These are phyloP conservation scores for Oryza officinalis DNA, from an alignment of 176 grass and related monocot genomes.

Conservation along the genomic window DNA sequence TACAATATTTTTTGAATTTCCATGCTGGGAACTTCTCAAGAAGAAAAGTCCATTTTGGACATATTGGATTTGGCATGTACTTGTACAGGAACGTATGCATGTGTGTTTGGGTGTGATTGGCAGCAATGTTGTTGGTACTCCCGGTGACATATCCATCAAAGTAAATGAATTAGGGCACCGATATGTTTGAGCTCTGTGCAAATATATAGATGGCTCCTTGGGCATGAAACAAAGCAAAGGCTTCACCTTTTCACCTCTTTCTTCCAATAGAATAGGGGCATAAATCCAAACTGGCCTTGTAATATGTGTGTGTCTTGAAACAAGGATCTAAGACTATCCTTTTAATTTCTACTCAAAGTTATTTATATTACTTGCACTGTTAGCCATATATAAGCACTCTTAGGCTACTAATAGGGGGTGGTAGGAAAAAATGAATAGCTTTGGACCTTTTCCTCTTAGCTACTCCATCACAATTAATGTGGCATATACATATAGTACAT, in stretches of 20 bases:
- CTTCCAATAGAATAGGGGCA: slow-evolving; percentile 42
- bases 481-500: not conserved
- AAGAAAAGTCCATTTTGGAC: not conserved
- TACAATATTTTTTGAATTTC: not conserved
- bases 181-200: slow-evolving; percentile 62
- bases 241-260: slow-evolving; percentile 40
- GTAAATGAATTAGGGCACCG: slow-evolving; percentile 40
- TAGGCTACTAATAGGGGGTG: slow-evolving; percentile 27
- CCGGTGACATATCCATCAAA: slow-evolving; percentile 55
- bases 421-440: slow-evolving; percentile 35
- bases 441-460: slow-evolving; percentile 45
- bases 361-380: slow-evolving; percentile 30
- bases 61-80: slow-evolving; percentile 27
- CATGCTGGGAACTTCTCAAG: not conserved
- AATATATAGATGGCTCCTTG: slow-evolving; percentile 33
- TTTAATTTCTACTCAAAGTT: slow-evolving; percentile 20
- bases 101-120: slow-evolving; percentile 25
- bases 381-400: slow-evolving; percentile 21
- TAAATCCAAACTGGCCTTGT: slow-evolving; percentile 53
- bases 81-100: not conserved
- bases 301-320: slow-evolving; percentile 62
- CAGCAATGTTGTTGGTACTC: slow-evolving; percentile 54
- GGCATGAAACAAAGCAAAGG: slow-evolving; percentile 51
- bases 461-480: slow-evolving; percentile 52
- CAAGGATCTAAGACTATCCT: slow-evolving; percentile 44